Conservation (phyloP, 1,139 yeast species). For the Meyerozyma sp. region DNA sequence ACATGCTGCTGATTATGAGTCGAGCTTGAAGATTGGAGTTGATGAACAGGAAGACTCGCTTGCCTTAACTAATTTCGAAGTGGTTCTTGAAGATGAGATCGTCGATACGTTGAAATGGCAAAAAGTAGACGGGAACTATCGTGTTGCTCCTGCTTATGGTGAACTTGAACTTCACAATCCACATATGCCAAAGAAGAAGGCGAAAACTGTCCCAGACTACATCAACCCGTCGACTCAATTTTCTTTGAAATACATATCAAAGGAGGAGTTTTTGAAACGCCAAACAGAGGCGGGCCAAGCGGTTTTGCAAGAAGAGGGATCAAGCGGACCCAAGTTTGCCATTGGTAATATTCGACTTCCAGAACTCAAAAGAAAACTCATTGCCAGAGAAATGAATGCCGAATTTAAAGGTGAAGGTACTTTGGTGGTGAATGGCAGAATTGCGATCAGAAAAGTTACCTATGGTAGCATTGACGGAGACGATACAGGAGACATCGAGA, state of each 20-base stretch:
- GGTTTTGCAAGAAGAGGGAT: neutral
- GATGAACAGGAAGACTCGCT: constrained; percentile 28
- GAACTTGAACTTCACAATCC: constrained; percentile 46
- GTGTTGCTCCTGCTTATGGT: constrained; percentile 81
- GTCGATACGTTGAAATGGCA: constrained; percentile 77
- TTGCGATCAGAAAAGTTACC: constrained; percentile 70
- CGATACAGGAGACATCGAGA: constrained; percentile 72
- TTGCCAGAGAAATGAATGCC: constrained; percentile 59
- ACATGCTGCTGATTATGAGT: neutral
- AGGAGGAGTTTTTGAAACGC: constrained; percentile 11
- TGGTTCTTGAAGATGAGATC: constrained; percentile 64
- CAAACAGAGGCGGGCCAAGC: constrained; percentile 5
- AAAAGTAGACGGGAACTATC: constrained; percentile 69
- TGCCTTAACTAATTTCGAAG: constrained; percentile 60
- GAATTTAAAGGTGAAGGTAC: constrained; percentile 94
- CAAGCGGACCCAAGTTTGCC: constrained; percentile 45
- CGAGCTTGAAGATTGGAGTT: constrained; percentile 45
- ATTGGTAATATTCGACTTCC: constrained; percentile 88
- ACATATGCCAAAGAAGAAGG: constrained; percentile 8
- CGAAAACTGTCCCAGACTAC: constrained; percentile 22
- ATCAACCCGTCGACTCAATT: constrained; percentile 34
- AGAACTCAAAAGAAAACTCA: constrained; percentile 64
- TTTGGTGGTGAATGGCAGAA: constrained; percentile 72
- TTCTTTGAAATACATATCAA: constrained; percentile 26
- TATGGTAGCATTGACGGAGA: constrained; percentile 35